Evolutionary conservation across 1,284 basidiomycete genomes (phyloP).

Genomic region (Trametes sp.): DNA sequence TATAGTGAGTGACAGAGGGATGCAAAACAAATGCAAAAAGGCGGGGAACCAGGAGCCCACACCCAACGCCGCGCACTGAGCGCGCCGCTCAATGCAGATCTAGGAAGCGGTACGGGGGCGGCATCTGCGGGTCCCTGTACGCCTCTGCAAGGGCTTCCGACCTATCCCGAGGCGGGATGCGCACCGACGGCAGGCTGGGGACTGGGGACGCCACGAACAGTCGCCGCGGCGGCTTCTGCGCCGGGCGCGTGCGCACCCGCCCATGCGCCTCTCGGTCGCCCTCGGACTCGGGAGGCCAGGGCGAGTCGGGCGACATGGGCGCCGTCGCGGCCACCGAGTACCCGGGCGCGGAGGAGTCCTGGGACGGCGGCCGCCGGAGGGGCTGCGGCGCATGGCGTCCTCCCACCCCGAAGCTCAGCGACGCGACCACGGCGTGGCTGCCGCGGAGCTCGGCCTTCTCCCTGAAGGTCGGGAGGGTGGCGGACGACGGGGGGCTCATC

Average conservation of each 20-base stretch:
- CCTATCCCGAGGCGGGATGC: neutral
- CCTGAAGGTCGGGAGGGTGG: neutral
- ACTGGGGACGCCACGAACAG: constrained; percentile 21
- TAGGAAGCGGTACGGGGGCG: constrained; percentile 25
- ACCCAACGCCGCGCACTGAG: too few species aligned
- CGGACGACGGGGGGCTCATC: constrained; percentile 7
- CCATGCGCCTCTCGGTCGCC: neutral
- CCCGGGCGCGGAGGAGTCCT: neutral
- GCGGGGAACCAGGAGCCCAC: too few species aligned
- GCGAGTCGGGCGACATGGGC: constrained; percentile 14
- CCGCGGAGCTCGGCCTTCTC: neutral
- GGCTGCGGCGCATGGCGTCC: neutral
- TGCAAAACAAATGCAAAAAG: neutral
- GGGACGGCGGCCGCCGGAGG: constrained; percentile 6
- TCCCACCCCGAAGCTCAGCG: neutral
- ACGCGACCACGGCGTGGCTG: neutral
- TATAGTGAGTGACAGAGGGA: neutral
- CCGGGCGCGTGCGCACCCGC: constrained; percentile 6
- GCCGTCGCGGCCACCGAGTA: constrained; percentile 20
- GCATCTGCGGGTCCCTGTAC: constrained; percentile 13
- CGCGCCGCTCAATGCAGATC: constrained; percentile 18
- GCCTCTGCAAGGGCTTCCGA: neutral
- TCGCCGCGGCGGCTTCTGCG: constrained; percentile 12
- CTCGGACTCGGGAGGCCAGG: neutral
- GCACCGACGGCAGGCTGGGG: constrained; percentile 20